Conservation (phyloP, 2,329 filamentous ascomycete genomes). For the Arthrinium puccinioides region DNA sequence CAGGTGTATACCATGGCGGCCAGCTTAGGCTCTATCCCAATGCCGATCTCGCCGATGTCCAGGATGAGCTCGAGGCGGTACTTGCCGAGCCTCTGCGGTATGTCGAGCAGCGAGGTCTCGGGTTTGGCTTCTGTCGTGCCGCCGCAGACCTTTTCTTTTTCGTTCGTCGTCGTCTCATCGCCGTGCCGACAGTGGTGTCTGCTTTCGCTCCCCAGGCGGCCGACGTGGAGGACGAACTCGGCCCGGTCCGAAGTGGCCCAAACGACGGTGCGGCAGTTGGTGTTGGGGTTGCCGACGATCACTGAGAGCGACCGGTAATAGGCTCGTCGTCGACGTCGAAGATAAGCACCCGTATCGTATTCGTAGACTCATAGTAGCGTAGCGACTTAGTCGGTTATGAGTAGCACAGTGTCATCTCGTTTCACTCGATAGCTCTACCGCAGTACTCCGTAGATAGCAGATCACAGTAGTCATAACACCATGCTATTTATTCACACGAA, state of each 20-base stretch:
- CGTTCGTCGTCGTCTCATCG: background rate
- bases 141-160: conserved; percentile 5
- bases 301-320: conserved; percentile 4
- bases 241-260: background rate
- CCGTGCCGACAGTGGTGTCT: background rate
- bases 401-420: too few relatives aligned
- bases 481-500: too few relatives aligned
- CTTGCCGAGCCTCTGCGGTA: conserved; percentile 4
- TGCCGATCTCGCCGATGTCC: background rate
- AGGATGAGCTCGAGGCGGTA: conserved; percentile 8
- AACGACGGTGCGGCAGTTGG: conserved; percentile 8
- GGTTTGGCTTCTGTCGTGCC: background rate
- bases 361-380: too few relatives aligned
- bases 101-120: background rate
- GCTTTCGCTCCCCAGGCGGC: background rate
- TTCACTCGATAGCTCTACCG: too few relatives aligned
- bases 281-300: conserved; percentile 7
- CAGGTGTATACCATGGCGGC: conserved; percentile 16
- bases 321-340: conserved; percentile 3
- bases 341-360: conserved; percentile 4
- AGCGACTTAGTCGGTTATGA: too few relatives aligned
- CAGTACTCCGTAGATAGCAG: too few relatives aligned
- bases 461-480: too few relatives aligned
- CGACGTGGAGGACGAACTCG: conserved; percentile 8
- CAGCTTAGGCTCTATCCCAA: conserved; percentile 9